These are phyloP conservation scores for Solanum etuberosum DNA, from an alignment of 257 asterid genomes.

Conservation along the genomic window DNA sequence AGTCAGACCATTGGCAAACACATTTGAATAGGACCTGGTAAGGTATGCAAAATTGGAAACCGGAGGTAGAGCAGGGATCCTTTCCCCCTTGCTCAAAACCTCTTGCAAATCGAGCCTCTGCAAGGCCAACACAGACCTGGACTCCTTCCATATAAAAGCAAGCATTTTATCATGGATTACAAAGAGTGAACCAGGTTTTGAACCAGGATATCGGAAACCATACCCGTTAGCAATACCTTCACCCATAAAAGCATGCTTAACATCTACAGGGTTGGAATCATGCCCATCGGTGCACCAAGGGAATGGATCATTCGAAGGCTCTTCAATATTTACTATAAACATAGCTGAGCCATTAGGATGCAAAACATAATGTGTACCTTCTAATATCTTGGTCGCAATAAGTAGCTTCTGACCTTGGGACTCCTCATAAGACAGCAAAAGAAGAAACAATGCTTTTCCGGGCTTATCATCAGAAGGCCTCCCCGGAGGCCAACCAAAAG, in stretches of 20 bases:
- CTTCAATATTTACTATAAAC: conserved; percentile 53
- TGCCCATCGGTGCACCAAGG: conserved; percentile 55
- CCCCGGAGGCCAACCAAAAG: conserved; percentile 92
- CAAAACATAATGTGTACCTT: conserved; percentile 76
- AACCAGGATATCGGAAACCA: conserved; percentile 88
- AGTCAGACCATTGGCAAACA: conserved; percentile 44
- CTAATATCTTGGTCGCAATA: conserved; percentile 72
- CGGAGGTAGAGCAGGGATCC: conserved; percentile 65
- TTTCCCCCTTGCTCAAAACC: conserved; percentile 69
- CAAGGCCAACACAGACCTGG: conserved; percentile 61
- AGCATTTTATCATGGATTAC: conserved; percentile 56
- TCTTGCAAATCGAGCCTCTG: conserved; percentile 64
- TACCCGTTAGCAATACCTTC: conserved; percentile 89
- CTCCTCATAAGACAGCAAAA: conserved; percentile 71
- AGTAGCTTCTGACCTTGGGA: conserved; percentile 50
- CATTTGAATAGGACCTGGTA: conserved; percentile 77
- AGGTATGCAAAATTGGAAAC: conserved; percentile 71
- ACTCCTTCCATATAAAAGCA: conserved; percentile 74
- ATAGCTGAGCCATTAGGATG: conserved; percentile 94
- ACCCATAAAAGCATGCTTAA: conserved; percentile 48
- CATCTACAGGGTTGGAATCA: conserved; percentile 31
- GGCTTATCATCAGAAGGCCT: conserved; percentile 58
- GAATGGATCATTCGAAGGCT: conserved; percentile 55
- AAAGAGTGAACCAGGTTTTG: conserved; percentile 84
- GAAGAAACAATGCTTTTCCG: conserved; percentile 68